phyloP scores from a whole-genome alignment of 768 basidiomycete species.

The Suillus alpinus region DNA sequence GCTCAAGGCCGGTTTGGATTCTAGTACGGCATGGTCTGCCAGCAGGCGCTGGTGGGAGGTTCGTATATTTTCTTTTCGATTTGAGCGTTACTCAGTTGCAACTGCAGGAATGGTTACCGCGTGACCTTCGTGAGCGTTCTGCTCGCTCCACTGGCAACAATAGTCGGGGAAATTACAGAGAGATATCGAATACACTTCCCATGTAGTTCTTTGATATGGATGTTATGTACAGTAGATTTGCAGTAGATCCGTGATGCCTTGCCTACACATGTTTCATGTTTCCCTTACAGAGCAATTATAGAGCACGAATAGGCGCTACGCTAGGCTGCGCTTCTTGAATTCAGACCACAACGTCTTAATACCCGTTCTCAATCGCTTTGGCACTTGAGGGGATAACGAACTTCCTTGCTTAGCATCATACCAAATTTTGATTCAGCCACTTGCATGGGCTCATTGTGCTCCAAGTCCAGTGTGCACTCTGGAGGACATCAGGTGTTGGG shows the following conservation, averaged over 20 bases:
- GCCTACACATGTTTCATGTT: not conserved
- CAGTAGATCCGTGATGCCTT: not conserved
- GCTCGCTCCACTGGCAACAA: conserved; percentile 26
- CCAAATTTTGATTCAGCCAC: not conserved
- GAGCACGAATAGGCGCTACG: not conserved
- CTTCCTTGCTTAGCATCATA: not conserved
- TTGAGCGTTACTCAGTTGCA: conserved; percentile 13
- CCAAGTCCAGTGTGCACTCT: conserved; percentile 43
- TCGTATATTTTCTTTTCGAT: conserved; percentile 24
- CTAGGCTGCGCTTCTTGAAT: not conserved
- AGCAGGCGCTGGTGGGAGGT: conserved; percentile 86
- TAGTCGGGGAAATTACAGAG: conserved; percentile 43
- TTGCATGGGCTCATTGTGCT: conserved; percentile 58
- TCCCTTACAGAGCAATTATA: not conserved
- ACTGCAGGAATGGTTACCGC: conserved; percentile 39
- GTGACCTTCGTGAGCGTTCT: conserved; percentile 39
- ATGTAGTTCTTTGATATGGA: conserved; percentile 11
- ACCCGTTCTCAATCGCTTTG: not conserved
- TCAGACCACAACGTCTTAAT: conserved; percentile 5
- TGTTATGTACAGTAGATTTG: not conserved
- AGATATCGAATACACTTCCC: conserved; percentile 33
- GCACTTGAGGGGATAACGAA: not conserved
- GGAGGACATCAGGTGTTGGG: conserved; percentile 50
- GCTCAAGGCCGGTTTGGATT: conserved; percentile 70
- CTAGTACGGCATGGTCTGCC: conserved; percentile 59